Evolutionary conservation across 345 rosid species (phyloP), one percentile per base, ranked within the genome.

Genomic region (Eucalyptus viminalis): DNA sequence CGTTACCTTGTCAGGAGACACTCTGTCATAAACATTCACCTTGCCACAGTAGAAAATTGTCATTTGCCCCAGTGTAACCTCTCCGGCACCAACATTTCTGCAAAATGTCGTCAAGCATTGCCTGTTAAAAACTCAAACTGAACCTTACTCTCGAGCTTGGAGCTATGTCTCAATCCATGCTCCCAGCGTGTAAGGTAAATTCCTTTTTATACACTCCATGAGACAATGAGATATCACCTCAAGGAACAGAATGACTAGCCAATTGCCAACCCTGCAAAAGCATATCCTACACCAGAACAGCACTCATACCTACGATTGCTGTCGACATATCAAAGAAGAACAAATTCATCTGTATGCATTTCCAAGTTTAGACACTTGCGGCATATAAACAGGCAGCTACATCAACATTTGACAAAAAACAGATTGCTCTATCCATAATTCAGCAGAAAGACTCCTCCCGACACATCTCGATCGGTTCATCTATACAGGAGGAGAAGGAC

Each of bases 31-130:
- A 53, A 97, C 99, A 88, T 95, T 96, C 91, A 97, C 96, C 94
- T 97, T 96, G 27, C 99, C 99, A 76, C 97, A 90, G 91, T 97
- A 97, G 93, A 97, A 96, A 91, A 97, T 97, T 6, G 99, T 95
- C 99, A 97, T 95, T 91, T 97, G 99, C 90, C 94, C 96, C 85
- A 88, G 87, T 14, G 60, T 31, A 56, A 92, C 93, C 91, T 90
- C 93, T 62, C 92, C 86, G 86, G 92, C 95, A 90, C 90, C 92
- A 3, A 92, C 92, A 91, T 94, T 91, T 91, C 99, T 95, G 94
- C 80, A 67, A 76, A 76, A 76, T 76, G 29, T 76, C 7, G 2
- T 76, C 47, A 12, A 76, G 85, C 47, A 88, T 85, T 86, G 86
- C 8, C 27, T 25, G 58, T 89, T 49, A 91, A 87, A 83, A 83